phyloP scores from a whole-genome alignment of 805 yeast species.

The Wickerhamomyces chaumierensis region DNA sequence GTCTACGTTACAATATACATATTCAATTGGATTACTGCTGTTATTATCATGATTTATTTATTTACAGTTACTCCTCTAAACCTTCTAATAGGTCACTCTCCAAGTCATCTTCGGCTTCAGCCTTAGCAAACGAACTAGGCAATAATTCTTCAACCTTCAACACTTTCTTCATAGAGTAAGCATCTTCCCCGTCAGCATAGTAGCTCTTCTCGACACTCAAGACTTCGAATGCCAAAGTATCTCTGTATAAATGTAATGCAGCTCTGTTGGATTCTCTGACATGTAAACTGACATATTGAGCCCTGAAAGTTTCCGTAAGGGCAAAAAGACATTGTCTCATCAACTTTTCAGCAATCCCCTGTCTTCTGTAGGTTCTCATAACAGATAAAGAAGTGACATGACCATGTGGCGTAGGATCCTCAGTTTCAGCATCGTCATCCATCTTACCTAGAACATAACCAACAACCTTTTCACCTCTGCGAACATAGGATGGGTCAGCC shows the following conservation, averaged over 20 bases:
- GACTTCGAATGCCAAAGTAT: conserved; percentile 75
- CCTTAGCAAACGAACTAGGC: conserved; percentile 45
- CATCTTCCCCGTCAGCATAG: conserved; percentile 96
- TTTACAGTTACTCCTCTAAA: conserved; percentile 2
- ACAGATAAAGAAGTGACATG: conserved; percentile 92
- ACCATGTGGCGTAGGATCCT: conserved; percentile 67
- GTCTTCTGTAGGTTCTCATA: conserved; percentile 88
- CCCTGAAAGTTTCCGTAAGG: conserved; percentile 69
- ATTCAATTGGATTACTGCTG: no score
- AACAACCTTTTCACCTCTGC: conserved; percentile 70
- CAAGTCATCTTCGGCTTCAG: conserved; percentile 44
- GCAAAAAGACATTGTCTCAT: conserved; percentile 81
- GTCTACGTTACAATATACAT: no score
- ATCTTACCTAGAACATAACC: conserved; percentile 94
- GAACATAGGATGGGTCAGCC: conserved; percentile 55
- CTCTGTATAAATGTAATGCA: conserved; percentile 83
- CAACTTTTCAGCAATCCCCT: conserved; percentile 87
- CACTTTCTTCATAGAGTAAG: conserved; percentile 82
- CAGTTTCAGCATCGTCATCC: conserved; percentile 86
- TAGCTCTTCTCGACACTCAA: conserved; percentile 75
- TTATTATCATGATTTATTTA: no score
- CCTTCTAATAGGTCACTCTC: conserved; percentile 33
- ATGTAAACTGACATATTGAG: conserved; percentile 79
- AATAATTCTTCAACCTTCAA: conserved; percentile 48
- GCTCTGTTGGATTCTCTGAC: conserved; percentile 91